Evolutionary conservation across 2,329 filamentous ascomycete species (phyloP), one percentile per base, ranked within the genome.

Genomic region (Amesomyces nigricolor): DNA sequence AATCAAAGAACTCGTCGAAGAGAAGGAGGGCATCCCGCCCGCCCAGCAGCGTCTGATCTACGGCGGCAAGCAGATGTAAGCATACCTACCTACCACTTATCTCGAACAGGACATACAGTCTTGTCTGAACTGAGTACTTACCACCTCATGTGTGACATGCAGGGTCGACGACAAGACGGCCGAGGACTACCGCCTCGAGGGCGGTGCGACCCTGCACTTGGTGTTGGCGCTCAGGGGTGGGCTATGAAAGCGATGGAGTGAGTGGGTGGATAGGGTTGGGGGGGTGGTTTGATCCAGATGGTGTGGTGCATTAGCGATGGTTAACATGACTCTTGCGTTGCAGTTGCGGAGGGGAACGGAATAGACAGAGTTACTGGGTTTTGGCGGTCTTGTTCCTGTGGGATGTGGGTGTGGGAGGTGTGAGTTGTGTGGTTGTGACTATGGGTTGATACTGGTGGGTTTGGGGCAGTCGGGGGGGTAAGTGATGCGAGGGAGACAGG

Each of bases 1-100:
- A 72, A 97, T 99, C 80, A 99, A 99, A 80, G 94, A 97, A 75
- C 91, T 92, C 67, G 94, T 99, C 54, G 94, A 99, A 74, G 94
- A 99, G 78, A 97, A 97, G 76, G 94, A 97, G 71, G 94, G 94
- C 55, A 99, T 99, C 66, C 92, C 94, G 43, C 94, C 94, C 1
- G 91, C 94, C 16, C 94, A 99, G 75, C 94, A 99, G 75, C 86
- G 94, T 57, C 78, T 99, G 63, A 99, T 99, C 68, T 96, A 87
- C 70, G 91, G 92, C 52, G 94, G 94, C 67, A 99, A 99, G 78
- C 94, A 99, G 72, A 96, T 99, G 94, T 96, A 75, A 59, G 78
- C 17, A 19, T 19, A 19, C 17, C 17, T 30, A 42, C 46, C 46
- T 43, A 11, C 10, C 46, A 16, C 39, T 30, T 11, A 4, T 13